A percentile compares a stretch with the other conserved stretches of the same genome.
These are phyloP conservation scores for Chytriomyces sp. DNA, from an alignment of 192 early-diverging fungal genomes.

Conservation along the genomic window DNA sequence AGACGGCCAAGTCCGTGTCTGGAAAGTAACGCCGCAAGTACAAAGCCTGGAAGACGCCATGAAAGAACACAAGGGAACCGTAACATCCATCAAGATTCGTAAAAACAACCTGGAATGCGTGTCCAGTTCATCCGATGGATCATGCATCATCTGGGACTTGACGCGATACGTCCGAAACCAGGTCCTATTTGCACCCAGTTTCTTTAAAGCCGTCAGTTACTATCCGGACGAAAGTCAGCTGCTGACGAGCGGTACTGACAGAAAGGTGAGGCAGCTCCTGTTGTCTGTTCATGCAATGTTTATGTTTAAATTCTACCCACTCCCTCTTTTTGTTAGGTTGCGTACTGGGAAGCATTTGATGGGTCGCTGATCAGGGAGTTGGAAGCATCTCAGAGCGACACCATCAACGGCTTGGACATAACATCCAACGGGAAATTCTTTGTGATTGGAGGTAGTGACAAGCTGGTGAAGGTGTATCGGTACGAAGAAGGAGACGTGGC, in stretches of 20 bases:
- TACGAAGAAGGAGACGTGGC: conserved; percentile 65
- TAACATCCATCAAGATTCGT: conserved; percentile 66
- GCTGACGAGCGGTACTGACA: conserved; percentile 62
- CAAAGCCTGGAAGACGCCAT: conserved; percentile 58
- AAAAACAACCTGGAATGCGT: conserved; percentile 66
- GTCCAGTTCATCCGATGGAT: conserved; percentile 58
- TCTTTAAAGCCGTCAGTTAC: conserved; percentile 64
- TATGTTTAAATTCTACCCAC: background rate
- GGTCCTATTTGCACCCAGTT: conserved; percentile 64
- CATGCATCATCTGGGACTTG: conserved; percentile 66
- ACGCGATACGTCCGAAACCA: conserved; percentile 67
- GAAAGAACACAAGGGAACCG: conserved; percentile 69
- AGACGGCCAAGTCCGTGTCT: conserved; percentile 67
- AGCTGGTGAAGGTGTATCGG: conserved; percentile 65
- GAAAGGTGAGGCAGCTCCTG: conserved; percentile 47
- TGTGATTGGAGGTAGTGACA: conserved; percentile 66
- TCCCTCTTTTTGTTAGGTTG: conserved; percentile 44
- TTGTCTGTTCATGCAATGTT: background rate
- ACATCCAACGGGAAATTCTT: conserved; percentile 55
- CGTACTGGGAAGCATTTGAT: conserved; percentile 69
- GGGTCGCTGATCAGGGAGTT: conserved; percentile 65
- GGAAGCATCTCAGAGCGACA: conserved; percentile 62
- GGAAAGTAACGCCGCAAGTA: conserved; percentile 52
- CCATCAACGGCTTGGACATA: conserved; percentile 68
- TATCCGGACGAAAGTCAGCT: conserved; percentile 65